Base-by-base conservation (phyloP, 139 green algal species). In the Monoraphidium neglectum region DNA sequence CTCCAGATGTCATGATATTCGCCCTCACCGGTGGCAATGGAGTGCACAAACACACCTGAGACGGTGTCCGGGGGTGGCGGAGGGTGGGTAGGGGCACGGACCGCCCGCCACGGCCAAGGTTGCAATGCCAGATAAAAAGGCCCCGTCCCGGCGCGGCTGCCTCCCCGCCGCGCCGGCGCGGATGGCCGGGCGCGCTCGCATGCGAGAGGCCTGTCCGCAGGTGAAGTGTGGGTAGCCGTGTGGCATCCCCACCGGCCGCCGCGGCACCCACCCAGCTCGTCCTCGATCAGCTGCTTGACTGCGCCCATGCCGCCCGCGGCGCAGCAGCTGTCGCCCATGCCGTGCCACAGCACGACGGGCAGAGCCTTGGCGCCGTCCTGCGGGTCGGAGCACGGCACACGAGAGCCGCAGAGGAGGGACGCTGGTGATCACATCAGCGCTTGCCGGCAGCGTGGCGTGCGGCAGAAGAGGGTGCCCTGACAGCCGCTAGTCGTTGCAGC, bases 21-120 rank as follows among this genome's bases (percentile, higher is more conserved):
- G 10, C 65, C 68, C 0, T 38, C 30, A 0, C 87, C 91, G 15
- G 89, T 94, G 12, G 83, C 83, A 37, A 97, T 90, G 73, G 80
- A 92, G 79, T 90, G 75, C 49, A 97, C 91, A 82, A 90, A 94
- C 0, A 91, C 83, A 21, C 91, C 92, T 94, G 83, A 61, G 80
- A 1, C 33, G 36, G 21, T 23, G 33, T 70, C 15, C 26, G 43
- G 24, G 8, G 51, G 47, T 38, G 18, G 2, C 63, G 51, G 18
- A 43, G 26, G n/a, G 23, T 43, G 26, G 23, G 49, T 76, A 6
- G n/a, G n/a, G n/a, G n/a, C n/a, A n/a, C n/a, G n/a, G n/a, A n/a
- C n/a, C n/a, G 24, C 8, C 16, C 21, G 24, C 8, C 6, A 2
- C 54, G 61, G 67, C 71, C 59, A 88, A 46, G 0, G 49, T 30